Evolutionary conservation across 148 eudicot genomes (phyloP), one percentile per base, ranked within the genome.

Genomic region (Cornus kousa): DNA sequence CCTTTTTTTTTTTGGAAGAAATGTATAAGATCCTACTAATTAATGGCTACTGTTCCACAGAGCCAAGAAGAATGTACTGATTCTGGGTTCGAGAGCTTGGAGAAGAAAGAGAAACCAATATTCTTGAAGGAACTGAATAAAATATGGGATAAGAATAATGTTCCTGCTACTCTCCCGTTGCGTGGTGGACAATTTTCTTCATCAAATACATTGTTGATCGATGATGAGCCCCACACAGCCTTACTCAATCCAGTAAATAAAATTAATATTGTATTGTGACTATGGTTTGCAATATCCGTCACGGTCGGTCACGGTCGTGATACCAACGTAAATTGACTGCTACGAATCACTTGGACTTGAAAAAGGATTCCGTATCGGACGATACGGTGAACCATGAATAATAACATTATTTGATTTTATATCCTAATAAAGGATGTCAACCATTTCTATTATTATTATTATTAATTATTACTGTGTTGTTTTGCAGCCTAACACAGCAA

Each of bases 401-500:
- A 57, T 23, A 9, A 17, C 4, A 59, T 7, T 43, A 43, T 43
- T 11, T 68, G 20, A 28, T 68, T 28, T 10, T 33, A 5, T 5
- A 24, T 68, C 10, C 8, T 33, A 28, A 23, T 11, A 20, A 24
- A 28, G 11, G 40, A 2, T 28, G 2, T 14, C 32, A 6, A 33
- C 8, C 8, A 59, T 28, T 17, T 13, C 6, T 28, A 28, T 10
- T 31, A 33, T 17, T 59, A 5, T 81, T 39, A 6, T 17, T 59
- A 5, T 81, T 39, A 6, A 22, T 53, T 10, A 23, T 12, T 39
- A 28, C 14, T 13, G 37, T 55, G 2, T 33, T 71, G 9, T 22
- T 14, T 40, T 84, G 76, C 88, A 90, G 91, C 87, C 83, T 32
- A 81, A 88, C 66, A 82, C 90, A 0, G 88, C 87, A 53, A 81